Evolutionary conservation across 2,329 filamentous ascomycete genomes (phyloP).

Genomic region (Phaeosphaeriaceae sp.): DNA sequence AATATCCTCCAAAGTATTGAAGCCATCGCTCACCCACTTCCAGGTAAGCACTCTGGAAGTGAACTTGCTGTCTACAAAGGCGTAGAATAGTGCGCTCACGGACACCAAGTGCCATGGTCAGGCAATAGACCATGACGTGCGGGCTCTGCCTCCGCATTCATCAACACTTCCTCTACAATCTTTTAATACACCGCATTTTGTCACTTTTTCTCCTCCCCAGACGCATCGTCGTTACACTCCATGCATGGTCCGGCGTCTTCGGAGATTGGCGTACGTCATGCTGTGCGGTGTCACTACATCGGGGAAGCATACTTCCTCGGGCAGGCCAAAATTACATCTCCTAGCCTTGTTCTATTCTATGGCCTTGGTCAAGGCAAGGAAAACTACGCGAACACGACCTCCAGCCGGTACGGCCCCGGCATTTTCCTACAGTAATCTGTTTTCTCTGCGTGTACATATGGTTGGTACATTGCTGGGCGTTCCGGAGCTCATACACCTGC

Average conservation of each 20-base stretch:
- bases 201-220: slow-evolving; percentile 25
- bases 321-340: slow-evolving; percentile 19
- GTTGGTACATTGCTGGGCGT: slow-evolving; percentile 26
- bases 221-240: slow-evolving; percentile 27
- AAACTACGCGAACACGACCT: slow-evolving; percentile 25
- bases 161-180: slow-evolving; percentile 23
- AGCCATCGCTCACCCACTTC: slow-evolving; percentile 35
- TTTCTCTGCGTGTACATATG: slow-evolving; percentile 27
- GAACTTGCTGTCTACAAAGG: slow-evolving; percentile 18
- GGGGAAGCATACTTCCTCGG: slow-evolving; percentile 17
- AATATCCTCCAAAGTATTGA: slow-evolving; percentile 31
- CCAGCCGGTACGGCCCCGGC: slow-evolving; percentile 16
- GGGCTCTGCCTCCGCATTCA: slow-evolving; percentile 8
- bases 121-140: slow-evolving; percentile 13
- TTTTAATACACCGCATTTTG: slow-evolving; percentile 39
- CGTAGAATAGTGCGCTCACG: slow-evolving; percentile 4
- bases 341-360: slow-evolving; percentile 17
- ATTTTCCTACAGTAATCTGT: slow-evolving; percentile 30
- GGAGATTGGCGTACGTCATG: slow-evolving; percentile 37
- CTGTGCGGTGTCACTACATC: slow-evolving; percentile 17
- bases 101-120: slow-evolving; percentile 11
- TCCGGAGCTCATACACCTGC: slow-evolving; percentile 22
- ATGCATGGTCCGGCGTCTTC: slow-evolving; percentile 36
- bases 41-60: slow-evolving; percentile 37
- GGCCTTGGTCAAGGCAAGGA: slow-evolving; percentile 11